Percentiles rank a stretch among this genome's conserved stretches.
Conservation (phyloP, 2,329 filamentous ascomycete genomes). For the Xylariaceae sp. region DNA sequence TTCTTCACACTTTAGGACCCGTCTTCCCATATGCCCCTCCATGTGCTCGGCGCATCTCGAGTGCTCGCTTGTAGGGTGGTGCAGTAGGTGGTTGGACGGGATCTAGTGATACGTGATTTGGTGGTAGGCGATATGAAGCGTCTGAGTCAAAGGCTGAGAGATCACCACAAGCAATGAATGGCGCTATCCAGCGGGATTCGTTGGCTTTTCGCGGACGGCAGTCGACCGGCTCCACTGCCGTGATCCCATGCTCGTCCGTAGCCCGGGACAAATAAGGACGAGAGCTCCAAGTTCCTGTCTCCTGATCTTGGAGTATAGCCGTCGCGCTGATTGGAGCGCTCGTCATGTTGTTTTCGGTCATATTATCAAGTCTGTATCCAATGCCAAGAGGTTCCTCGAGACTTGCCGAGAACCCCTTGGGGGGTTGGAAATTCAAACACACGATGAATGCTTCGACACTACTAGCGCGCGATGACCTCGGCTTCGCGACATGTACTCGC, state of each 20-base stretch:
- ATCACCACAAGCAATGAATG: conserved; percentile 96
- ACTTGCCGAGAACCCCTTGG: conserved; percentile 69
- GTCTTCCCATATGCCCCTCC: conserved; percentile 78
- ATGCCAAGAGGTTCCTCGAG: conserved; percentile 71
- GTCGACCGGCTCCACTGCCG: conserved; percentile 51
- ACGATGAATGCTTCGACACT: conserved; percentile 97
- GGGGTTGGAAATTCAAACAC: conserved; percentile 82
- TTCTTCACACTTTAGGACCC: conserved; percentile 32
- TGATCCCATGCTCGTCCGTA: conserved; percentile 33
- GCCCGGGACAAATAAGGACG: conserved; percentile 13
- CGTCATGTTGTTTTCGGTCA: conserved; percentile 42
- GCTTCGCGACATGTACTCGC: conserved; percentile 85
- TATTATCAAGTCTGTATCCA: conserved; percentile 49
- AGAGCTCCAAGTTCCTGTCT: conserved; percentile 42
- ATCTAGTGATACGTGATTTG: conserved; percentile 81
- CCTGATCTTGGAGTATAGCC: conserved; percentile 43
- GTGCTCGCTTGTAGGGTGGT: conserved; percentile 85
- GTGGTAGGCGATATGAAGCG: conserved; percentile 85
- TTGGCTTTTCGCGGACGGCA: conserved; percentile 31
- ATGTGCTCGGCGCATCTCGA: conserved; percentile 74
- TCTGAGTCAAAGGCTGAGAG: conserved; percentile 93
- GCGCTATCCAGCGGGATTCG: conserved; percentile 77
- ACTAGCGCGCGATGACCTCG: conserved; percentile 88
- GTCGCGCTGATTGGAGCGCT: conserved; percentile 40
- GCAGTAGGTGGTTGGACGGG: conserved; percentile 94